Conservation (phyloP, 2,329 filamentous ascomycete genomes). For the Trichoderma semiorbis region DNA sequence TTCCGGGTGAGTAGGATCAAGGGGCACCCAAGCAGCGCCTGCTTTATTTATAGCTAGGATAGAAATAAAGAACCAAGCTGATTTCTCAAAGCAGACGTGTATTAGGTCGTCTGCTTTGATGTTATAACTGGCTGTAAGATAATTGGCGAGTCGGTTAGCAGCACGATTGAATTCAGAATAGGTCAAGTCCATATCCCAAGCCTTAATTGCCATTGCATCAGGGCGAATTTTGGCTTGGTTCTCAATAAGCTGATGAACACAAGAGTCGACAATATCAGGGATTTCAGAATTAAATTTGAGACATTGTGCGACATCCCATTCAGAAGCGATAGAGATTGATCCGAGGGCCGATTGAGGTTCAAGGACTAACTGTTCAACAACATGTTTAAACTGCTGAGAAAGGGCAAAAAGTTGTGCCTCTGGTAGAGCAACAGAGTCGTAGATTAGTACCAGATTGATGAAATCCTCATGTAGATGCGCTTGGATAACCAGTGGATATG, state of each 20-base stretch:
- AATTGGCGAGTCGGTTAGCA: constrained; percentile 16
- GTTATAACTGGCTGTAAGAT: constrained; percentile 1
- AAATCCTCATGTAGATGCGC: neutral
- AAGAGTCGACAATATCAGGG: constrained; percentile 2
- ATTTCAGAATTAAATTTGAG: constrained; percentile 5
- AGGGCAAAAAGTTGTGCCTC: constrained; percentile 7
- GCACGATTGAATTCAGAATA: constrained; percentile 33
- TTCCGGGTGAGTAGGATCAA: constrained; percentile 19
- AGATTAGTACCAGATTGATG: constrained; percentile 11
- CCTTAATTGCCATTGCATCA: neutral
- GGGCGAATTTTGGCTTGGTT: constrained; percentile 5
- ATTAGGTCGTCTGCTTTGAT: constrained; percentile 21
- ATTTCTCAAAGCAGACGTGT: constrained; percentile 18
- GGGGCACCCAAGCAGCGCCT: constrained; percentile 20
- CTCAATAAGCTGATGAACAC: constrained; percentile 18
- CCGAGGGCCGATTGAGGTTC: neutral
- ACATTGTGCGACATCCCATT: constrained; percentile 3
- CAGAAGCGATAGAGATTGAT: neutral
- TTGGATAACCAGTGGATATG: constrained; percentile 12
- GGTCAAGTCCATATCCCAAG: constrained; percentile 32
- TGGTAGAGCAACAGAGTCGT: neutral
- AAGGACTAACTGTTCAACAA: constrained; percentile 5
- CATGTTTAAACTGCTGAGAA: constrained; percentile 13
- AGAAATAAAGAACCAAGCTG: constrained; percentile 22
- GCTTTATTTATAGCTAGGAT: constrained; percentile 22